phyloP scores from a whole-genome alignment of 768 basidiomycete species.

The Boletus rufocinnamomeus region DNA sequence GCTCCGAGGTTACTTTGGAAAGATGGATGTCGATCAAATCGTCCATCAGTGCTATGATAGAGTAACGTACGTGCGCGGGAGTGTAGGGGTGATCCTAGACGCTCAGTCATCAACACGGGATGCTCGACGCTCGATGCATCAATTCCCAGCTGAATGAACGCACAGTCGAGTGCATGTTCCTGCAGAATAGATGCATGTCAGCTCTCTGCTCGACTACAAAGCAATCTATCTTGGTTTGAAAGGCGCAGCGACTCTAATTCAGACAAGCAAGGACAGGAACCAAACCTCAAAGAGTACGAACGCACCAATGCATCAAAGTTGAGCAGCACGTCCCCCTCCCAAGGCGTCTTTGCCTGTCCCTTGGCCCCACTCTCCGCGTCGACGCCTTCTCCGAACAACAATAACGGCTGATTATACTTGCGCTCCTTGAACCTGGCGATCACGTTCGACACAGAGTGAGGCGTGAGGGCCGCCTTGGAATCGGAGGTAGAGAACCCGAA shows the following conservation, averaged over 20 bases:
- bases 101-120: conserved; percentile 92
- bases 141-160: conserved; percentile 85
- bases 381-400: conserved; percentile 86
- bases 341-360: conserved; percentile 76
- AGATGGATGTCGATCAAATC: neutral
- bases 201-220: neutral
- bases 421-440: conserved; percentile 90
- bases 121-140: conserved; percentile 76
- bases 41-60: neutral
- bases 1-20: conserved; percentile 83
- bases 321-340: conserved; percentile 92
- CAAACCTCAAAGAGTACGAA: conserved; percentile 13
- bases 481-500: conserved; percentile 77
- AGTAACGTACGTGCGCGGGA: conserved; percentile 74
- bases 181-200: conserved; percentile 42
- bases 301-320: conserved; percentile 93
- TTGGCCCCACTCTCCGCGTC: conserved; percentile 86
- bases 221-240: neutral
- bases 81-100: conserved; percentile 84
- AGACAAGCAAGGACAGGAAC: neutral
- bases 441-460: conserved; percentile 66
- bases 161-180: conserved; percentile 95
- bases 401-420: conserved; percentile 74
- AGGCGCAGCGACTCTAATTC: neutral
- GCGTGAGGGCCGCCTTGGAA: conserved; percentile 30